Evolutionary conservation across 164 flowering plant species (phyloP).

Genomic region (Umbellularia californica): DNA sequence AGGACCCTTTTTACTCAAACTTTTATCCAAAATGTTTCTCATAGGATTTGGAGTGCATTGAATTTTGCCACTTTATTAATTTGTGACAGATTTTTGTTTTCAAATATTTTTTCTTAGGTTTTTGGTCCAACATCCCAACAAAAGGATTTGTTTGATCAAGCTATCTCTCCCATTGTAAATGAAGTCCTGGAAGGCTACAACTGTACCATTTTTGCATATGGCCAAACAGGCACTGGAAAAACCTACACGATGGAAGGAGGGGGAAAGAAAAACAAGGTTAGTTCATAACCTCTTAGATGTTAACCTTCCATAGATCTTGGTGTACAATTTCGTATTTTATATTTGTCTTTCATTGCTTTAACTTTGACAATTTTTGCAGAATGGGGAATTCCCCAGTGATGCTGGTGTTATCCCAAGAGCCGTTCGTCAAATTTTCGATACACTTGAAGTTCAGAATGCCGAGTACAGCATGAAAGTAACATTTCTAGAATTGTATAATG

Average conservation of each 20-base stretch:
- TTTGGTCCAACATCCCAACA: conserved; percentile 81
- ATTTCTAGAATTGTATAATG: conserved; percentile 78
- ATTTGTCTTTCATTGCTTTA: not conserved
- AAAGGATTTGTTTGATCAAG: conserved; percentile 60
- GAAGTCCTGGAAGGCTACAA: conserved; percentile 92
- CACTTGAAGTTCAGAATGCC: conserved; percentile 72
- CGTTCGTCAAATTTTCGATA: conserved; percentile 69
- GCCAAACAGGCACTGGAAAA: conserved; percentile 88
- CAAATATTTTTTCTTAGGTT: conserved; percentile 36
- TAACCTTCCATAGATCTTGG: not conserved
- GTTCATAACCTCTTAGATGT: not conserved
- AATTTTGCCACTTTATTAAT: not conserved
- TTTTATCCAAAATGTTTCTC: not conserved
- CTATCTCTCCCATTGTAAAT: conserved; percentile 70
- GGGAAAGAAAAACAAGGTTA: conserved; percentile 55
- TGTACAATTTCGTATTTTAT: not conserved
- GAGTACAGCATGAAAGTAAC: conserved; percentile 89
- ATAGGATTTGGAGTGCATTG: not conserved
- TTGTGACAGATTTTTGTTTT: not conserved
- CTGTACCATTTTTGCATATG: conserved; percentile 86
- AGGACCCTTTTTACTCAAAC: not conserved
- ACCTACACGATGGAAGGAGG: conserved; percentile 94
- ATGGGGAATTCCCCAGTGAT: conserved; percentile 74
- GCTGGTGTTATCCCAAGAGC: conserved; percentile 90
- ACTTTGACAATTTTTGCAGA: conserved; percentile 34